Evolutionary conservation across 1,284 basidiomycete genomes (phyloP).

Genomic region (Anthracocystis walkeri): DNA sequence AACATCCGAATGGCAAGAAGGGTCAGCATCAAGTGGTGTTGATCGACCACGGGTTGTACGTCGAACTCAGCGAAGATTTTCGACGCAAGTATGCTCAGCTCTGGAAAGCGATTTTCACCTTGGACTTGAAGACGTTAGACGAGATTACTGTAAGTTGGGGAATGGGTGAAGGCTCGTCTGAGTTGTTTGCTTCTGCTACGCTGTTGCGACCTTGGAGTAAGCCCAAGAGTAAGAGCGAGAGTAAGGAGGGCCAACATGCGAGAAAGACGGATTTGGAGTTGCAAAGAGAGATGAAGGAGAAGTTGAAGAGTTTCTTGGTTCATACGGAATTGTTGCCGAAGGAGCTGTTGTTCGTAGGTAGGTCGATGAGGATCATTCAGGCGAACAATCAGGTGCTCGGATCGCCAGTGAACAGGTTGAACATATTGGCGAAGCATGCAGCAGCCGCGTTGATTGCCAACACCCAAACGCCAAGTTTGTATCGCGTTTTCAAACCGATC

Average conservation of each 20-base stretch:
- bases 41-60: conserved; percentile 65
- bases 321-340: conserved; percentile 64
- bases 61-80: conserved; percentile 58
- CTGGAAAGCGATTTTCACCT: conserved; percentile 61
- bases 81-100: conserved; percentile 60
- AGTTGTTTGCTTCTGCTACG: conserved; percentile 62
- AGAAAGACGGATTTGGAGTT: conserved; percentile 50
- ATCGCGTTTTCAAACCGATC: conserved; percentile 48
- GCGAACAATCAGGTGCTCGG: conserved; percentile 63
- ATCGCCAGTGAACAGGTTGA: conserved; percentile 65
- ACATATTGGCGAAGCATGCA: conserved; percentile 65
- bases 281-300: conserved; percentile 56
- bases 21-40: conserved; percentile 61
- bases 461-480: conserved; percentile 41
- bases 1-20: conserved; percentile 57
- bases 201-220: conserved; percentile 61
- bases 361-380: conserved; percentile 63
- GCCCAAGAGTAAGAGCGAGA: conserved; percentile 41
- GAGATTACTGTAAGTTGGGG: conserved; percentile 59
- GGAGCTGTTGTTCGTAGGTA: conserved; percentile 62
- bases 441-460: conserved; percentile 53
- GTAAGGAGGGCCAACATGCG: conserved; percentile 20
- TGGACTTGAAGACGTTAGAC: conserved; percentile 56
- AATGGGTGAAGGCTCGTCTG: conserved; percentile 57
- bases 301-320: conserved; percentile 58